phyloP scores from a whole-genome alignment of 129 eudicot genomes.

The Kitagawia praeruptora region DNA sequence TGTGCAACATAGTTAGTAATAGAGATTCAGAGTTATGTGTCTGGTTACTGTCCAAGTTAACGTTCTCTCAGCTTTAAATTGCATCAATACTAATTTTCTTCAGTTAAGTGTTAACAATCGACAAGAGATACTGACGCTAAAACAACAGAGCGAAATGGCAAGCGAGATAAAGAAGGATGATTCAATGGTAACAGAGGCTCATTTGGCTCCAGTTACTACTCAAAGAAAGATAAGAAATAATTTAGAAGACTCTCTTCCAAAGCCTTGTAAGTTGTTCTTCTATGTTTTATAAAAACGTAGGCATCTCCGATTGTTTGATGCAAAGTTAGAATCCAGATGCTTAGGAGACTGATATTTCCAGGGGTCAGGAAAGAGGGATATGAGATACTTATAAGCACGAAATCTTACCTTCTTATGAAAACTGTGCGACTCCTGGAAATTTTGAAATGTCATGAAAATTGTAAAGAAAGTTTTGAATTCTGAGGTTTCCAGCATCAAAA shows the following conservation, averaged over 20 bases:
- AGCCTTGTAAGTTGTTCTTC: neutral
- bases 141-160: neutral
- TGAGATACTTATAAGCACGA: no score
- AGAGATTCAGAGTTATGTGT: neutral
- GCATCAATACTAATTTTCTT: neutral
- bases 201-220: constrained; percentile 3
- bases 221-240: neutral
- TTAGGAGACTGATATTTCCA: neutral
- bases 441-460: no score
- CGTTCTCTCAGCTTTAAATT: neutral
- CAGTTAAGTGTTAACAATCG: neutral
- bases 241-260: neutral
- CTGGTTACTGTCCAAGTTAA: neutral
- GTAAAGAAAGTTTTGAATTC: no score
- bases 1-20: neutral
- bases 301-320: neutral
- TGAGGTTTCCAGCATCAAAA: neutral
- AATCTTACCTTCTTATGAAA: no score
- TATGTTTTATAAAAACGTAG: neutral
- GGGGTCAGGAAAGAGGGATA: no score
- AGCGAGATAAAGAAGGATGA: neutral
- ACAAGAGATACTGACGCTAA: neutral
- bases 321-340: neutral
- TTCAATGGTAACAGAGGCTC: constrained; percentile 5
- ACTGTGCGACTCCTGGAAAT: no score